Conservation (phyloP, 768 basidiomycete genomes). For the Rhodosporidiobolus odoratus region DNA sequence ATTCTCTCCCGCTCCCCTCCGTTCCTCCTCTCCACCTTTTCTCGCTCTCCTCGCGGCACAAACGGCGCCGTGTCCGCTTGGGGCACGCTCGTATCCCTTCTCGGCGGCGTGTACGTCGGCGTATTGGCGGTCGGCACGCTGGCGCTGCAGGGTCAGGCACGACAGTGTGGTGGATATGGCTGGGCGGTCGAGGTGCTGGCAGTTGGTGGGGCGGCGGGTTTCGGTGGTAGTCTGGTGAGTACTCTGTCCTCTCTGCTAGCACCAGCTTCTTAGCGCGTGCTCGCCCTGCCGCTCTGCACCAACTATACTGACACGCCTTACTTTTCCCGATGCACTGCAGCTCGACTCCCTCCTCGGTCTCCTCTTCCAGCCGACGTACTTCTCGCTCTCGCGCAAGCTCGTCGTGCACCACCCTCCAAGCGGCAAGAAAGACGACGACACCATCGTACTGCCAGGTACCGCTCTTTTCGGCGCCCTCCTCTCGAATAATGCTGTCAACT, state of each 20-base stretch:
- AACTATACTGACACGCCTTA: background rate
- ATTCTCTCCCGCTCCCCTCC: slow-evolving; percentile 66
- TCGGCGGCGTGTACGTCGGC: slow-evolving; percentile 71
- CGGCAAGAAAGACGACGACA: slow-evolving; percentile 50
- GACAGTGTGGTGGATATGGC: slow-evolving; percentile 46
- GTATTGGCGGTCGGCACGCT: slow-evolving; percentile 57
- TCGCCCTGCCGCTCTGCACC: background rate
- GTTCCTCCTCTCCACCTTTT: slow-evolving; percentile 70
- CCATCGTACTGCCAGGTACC: slow-evolving; percentile 47
- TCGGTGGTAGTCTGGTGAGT: slow-evolving; percentile 72
- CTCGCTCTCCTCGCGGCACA: slow-evolving; percentile 74
- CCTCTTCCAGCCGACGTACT: slow-evolving; percentile 74
- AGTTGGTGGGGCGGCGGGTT: slow-evolving; percentile 64
- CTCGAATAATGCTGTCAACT: slow-evolving; percentile 62
- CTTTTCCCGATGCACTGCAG: slow-evolving; percentile 47
- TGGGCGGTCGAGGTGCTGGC: slow-evolving; percentile 52
- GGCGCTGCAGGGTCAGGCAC: slow-evolving; percentile 59
- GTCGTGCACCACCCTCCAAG: slow-evolving; percentile 58
- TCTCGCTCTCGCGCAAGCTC: slow-evolving; percentile 57
- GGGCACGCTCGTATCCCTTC: slow-evolving; percentile 67
- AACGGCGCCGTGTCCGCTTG: slow-evolving; percentile 77
- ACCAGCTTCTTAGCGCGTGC: background rate
- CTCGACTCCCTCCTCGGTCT: slow-evolving; percentile 83
- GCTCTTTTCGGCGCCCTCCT: slow-evolving; percentile 59
- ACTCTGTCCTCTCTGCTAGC: background rate